Evolutionary conservation across 345 rosid species (phyloP).

Genomic region (Sisymbrium altissimum): DNA sequence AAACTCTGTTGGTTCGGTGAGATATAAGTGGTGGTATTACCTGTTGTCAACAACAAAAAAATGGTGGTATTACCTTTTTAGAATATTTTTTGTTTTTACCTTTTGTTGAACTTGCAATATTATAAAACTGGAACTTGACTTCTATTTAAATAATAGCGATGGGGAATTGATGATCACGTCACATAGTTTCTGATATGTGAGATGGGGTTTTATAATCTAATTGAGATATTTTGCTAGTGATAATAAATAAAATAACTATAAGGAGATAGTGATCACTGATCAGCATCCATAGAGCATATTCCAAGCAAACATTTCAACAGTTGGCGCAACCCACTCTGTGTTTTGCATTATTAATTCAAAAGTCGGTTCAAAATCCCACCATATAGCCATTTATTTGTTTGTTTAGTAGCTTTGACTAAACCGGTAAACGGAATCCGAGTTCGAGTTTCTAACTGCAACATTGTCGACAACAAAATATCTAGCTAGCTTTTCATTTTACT

Average conservation of each 20-base stretch:
- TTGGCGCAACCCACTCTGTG: not conserved
- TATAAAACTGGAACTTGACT: no score
- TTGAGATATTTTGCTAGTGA: not conserved
- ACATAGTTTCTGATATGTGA: no score
- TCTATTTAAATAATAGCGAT: no score
- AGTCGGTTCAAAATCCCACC: no score
- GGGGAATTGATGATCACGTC: no score
- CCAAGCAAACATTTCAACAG: not conserved
- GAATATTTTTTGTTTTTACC: no score
- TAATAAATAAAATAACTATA: not conserved
- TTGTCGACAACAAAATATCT: not conserved
- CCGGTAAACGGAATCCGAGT: not conserved
- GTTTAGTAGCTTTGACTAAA: not conserved
- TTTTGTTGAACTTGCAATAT: no score
- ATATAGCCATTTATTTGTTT: not conserved
- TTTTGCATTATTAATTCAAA: not conserved
- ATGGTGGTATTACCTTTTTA: no score
- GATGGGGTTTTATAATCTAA: not conserved
- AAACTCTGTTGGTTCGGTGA: no score
- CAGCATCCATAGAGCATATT: slow-evolving; percentile 18
- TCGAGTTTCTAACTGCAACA: not conserved
- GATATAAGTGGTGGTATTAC: no score
- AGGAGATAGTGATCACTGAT: not conserved
- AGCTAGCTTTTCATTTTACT: no score
- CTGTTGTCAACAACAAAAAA: no score